Evolutionary conservation across 1,139 yeast species (phyloP).

Genomic region (Saccharomycopsis crataegensis): DNA sequence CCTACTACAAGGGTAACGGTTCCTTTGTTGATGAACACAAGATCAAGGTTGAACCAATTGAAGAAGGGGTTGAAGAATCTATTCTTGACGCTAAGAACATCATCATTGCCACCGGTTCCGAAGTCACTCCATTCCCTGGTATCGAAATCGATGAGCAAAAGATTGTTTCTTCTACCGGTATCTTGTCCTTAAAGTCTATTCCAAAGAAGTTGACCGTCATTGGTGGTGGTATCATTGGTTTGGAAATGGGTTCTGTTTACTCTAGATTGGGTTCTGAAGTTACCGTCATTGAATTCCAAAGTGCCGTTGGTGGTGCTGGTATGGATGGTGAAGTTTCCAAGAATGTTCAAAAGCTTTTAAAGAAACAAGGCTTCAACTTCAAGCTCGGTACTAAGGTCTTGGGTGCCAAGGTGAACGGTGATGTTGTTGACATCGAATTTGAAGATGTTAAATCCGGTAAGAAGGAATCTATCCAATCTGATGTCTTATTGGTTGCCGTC

Average conservation of each 20-base stretch:
- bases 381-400: conserved; percentile 88
- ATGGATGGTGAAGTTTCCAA: conserved; percentile 97
- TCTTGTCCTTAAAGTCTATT: conserved; percentile 72
- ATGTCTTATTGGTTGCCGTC: conserved; percentile 90
- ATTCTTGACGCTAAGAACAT: conserved; percentile 74
- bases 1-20: conserved; percentile 90
- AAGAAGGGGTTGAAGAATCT: conserved; percentile 50
- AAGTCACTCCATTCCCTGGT: conserved; percentile 98
- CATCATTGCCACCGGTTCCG: conserved; percentile 97
- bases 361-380: conserved; percentile 93
- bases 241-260: conserved; percentile 99
- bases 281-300: conserved; percentile 86
- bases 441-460: conserved; percentile 87
- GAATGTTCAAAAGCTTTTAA: conserved; percentile 77
- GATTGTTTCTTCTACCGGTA: conserved; percentile 95
- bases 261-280: conserved; percentile 93
- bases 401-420: conserved; percentile 75
- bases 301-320: conserved; percentile 84
- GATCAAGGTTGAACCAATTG: conserved; percentile 76
- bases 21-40: conserved; percentile 77
- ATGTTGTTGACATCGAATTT: conserved; percentile 70
- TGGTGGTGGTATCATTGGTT: conserved; percentile 99
- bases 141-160: conserved; percentile 94
- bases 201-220: conserved; percentile 90
- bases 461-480: conserved; percentile 75